Conservation (phyloP, 2,329 filamentous ascomycete genomes). For the Stachybotrys chartarum region DNA sequence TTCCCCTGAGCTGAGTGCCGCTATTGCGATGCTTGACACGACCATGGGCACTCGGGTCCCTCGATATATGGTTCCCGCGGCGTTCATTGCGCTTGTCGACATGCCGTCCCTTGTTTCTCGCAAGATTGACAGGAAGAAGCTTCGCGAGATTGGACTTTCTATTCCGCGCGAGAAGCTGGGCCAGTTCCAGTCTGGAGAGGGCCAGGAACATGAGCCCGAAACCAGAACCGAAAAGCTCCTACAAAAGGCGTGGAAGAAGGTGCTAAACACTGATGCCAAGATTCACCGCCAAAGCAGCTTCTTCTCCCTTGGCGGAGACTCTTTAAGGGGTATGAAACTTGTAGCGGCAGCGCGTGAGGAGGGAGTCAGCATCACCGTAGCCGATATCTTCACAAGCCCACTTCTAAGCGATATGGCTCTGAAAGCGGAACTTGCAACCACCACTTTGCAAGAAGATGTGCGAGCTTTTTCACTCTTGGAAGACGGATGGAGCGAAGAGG, state of each 20-base stretch:
- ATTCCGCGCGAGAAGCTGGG: constrained; percentile 33
- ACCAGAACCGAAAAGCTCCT: constrained; percentile 30
- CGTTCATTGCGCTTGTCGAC: constrained; percentile 35
- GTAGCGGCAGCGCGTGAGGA: constrained; percentile 33
- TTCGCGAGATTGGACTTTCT: constrained; percentile 35
- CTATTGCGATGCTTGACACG: constrained; percentile 21
- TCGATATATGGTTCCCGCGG: constrained; percentile 41
- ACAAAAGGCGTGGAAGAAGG: constrained; percentile 26
- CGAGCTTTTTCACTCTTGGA: constrained; percentile 32
- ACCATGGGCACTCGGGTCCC: constrained; percentile 27
- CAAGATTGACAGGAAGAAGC: constrained; percentile 41
- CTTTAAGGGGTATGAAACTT: constrained; percentile 43
- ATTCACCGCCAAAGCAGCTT: constrained; percentile 34
- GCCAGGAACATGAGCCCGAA: constrained; percentile 24
- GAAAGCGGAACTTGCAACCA: constrained; percentile 13
- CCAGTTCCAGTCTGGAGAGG: constrained; percentile 13
- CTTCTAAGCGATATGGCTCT: constrained; percentile 35
- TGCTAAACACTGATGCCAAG: constrained; percentile 26
- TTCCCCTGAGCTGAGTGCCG: constrained; percentile 21
- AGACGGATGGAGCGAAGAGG: constrained; percentile 21
- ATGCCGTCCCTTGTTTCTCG: constrained; percentile 41
- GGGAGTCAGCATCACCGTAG: constrained; percentile 34
- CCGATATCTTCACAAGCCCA: constrained; percentile 37
- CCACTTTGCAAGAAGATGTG: constrained; percentile 17
- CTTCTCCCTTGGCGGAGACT: constrained; percentile 43